Conservation (phyloP, 225 moss, liverwort and hornwort genomes). For the Polytrichum formosum region DNA sequence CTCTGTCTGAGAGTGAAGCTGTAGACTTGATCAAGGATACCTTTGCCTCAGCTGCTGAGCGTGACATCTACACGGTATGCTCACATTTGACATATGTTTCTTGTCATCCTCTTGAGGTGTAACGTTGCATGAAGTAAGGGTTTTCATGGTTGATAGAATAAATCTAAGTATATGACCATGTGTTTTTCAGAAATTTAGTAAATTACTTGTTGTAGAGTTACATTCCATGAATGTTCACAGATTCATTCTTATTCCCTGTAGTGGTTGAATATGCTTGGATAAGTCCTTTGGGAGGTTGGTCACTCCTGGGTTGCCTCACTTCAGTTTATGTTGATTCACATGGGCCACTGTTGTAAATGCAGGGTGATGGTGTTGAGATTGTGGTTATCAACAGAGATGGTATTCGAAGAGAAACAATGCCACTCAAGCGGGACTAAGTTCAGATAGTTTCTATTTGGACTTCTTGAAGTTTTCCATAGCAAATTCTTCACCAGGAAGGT, state of each 20-base stretch:
- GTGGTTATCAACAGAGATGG: constrained; percentile 47
- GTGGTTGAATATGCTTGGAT: not conserved
- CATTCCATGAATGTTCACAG: not conserved
- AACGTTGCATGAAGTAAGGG: not conserved
- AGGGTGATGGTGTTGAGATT: constrained; percentile 63
- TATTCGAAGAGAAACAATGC: constrained; percentile 51
- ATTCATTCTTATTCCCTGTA: not conserved
- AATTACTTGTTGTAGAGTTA: too few species aligned
- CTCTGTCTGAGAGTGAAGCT: constrained; percentile 76
- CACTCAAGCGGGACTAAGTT: constrained; percentile 54
- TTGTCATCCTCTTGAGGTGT: too few species aligned
- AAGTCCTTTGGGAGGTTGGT: not conserved
- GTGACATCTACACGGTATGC: constrained; percentile 87
- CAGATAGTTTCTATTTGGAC: too few species aligned
- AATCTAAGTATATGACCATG: too few species aligned
- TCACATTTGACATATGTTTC: not conserved
- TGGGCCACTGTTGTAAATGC: not conserved
- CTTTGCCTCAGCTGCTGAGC: constrained; percentile 94
- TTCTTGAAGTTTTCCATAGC: too few species aligned
- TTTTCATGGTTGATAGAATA: too few species aligned
- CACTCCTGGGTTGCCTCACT: not conserved
- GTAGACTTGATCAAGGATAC: constrained; percentile 96
- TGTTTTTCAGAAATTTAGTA: too few species aligned
- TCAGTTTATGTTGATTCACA: not conserved
- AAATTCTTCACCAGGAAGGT: not conserved